A percentile compares a stretch with the other conserved stretches of the same genome.
These are phyloP conservation scores for Pilatotrama ljubarskyi DNA, from an alignment of 768 basidiomycete species.

Conservation along the genomic window DNA sequence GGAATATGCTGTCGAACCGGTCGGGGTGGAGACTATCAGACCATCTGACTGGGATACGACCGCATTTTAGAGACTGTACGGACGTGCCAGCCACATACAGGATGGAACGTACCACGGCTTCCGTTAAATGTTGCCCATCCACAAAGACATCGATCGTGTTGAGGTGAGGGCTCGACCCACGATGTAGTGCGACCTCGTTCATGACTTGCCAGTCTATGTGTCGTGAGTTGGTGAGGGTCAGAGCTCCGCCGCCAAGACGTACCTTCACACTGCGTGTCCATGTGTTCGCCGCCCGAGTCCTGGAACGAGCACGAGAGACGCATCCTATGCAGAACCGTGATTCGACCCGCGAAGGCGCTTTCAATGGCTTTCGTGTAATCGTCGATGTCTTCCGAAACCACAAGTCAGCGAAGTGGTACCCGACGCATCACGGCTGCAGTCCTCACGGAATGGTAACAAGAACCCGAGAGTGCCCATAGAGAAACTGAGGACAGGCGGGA, in stretches of 20 bases:
- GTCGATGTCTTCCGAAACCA: constrained; percentile 72
- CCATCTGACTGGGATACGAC: constrained; percentile 79
- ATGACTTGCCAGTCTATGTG: constrained; percentile 88
- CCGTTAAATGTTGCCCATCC: constrained; percentile 92
- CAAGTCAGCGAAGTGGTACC: not conserved
- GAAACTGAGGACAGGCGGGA: constrained; percentile 89
- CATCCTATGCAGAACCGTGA: constrained; percentile 87
- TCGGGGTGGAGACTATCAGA: constrained; percentile 91
- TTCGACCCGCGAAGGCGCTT: constrained; percentile 76
- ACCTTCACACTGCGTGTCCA: constrained; percentile 63
- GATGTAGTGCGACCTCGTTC: constrained; percentile 94
- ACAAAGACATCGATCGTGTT: constrained; percentile 94
- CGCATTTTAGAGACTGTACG: not conserved
- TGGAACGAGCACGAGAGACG: constrained; percentile 81
- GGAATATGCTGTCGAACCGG: constrained; percentile 95
- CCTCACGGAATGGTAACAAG: constrained; percentile 89
- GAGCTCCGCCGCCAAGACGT: constrained; percentile 14
- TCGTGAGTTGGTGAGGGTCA: not conserved
- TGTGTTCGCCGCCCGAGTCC: constrained; percentile 56
- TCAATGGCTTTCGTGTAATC: constrained; percentile 80
- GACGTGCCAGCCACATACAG: not conserved
- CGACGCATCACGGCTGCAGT: not conserved
- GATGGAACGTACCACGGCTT: constrained; percentile 75
- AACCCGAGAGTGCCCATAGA: constrained; percentile 95
- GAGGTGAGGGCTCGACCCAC: constrained; percentile 87